These are phyloP conservation scores for Takashimella koratensis DNA, from an alignment of 1,284 basidiomycete species.

Conservation along the genomic window DNA sequence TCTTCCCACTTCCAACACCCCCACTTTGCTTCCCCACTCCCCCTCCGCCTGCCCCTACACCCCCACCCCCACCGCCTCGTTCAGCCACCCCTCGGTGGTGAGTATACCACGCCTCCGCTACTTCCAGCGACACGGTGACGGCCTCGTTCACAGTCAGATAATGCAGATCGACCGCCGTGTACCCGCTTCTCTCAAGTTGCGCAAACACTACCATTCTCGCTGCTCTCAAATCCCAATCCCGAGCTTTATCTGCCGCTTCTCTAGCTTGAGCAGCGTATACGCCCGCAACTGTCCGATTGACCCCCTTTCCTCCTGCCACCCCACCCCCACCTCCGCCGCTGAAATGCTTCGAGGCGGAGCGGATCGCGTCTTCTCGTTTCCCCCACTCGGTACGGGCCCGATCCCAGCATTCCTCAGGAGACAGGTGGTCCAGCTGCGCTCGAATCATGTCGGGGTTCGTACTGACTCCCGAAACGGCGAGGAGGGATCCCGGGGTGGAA, in stretches of 20 bases:
- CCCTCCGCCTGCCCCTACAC: conserved; percentile 66
- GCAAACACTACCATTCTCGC: conserved; percentile 35
- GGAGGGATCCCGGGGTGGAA: conserved; percentile 20
- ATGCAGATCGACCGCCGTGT: conserved; percentile 35
- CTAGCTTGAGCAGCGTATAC: conserved; percentile 42
- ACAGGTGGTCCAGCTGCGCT: conserved; percentile 7
- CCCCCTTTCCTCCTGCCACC: conserved; percentile 17
- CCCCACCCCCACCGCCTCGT: conserved; percentile 70
- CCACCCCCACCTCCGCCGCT: conserved; percentile 6
- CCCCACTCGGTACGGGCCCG: conserved; percentile 28
- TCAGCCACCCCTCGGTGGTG: conserved; percentile 51
- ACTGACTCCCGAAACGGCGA: neutral
- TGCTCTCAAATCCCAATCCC: conserved; percentile 39
- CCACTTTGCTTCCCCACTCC: no score
- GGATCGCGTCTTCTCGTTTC: conserved; percentile 33
- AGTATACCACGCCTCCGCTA: conserved; percentile 28
- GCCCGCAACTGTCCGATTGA: conserved; percentile 32
- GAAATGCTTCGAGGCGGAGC: conserved; percentile 37
- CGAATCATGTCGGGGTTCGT: neutral
- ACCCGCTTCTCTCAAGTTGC: conserved; percentile 19
- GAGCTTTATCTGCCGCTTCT: conserved; percentile 26
- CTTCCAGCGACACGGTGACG: conserved; percentile 28
- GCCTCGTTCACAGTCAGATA: conserved; percentile 41
- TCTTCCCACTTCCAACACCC: no score
- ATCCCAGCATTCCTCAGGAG: conserved; percentile 29